Base-by-base conservation (phyloP, 495 filamentous ascomycete species). In the Sphaerosporella brunnea region DNA sequence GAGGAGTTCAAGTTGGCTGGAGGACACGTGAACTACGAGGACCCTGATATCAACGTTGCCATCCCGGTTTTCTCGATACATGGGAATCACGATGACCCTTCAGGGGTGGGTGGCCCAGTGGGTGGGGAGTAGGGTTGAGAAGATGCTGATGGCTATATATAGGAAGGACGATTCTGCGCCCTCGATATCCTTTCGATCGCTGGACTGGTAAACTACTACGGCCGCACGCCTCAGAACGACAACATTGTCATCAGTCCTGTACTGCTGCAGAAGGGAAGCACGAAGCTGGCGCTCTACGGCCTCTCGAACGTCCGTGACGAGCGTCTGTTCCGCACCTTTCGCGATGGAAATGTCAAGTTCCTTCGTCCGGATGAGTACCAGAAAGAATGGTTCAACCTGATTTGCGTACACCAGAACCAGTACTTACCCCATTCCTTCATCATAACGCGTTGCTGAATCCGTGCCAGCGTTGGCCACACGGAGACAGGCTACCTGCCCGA, bases 41-140 rank as follows among this genome's bases (percentile, higher is more conserved):
- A 99, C 55, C 75, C 86, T 19, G 86, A 99, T 60, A 94, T 99
- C 58, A 99, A 99, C 54, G 78, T 99, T 51, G 85, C 86, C 10
- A 94, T 95, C 37, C 90, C 90, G 0, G 84, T 99, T 26, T 99
- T 99, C 60, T 93, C 86, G 1, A 99, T 99, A 41, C 90, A 99
- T 57, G 90, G 90, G 23, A 99, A 99, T 60, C 90, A 99, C 65
- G 90, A 99, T 58, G 90, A 99, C 63, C 90, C 90, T 0, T 84
- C 84, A 36, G 90, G 92, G 4, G 58, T 61, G 36, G 20, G 58
- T 13, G 34, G 8, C 7, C 18, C 25, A 18, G 20, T 16, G 25
- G 24, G n/a, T 35, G 10, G 13, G 36, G n/a, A 23, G 46, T 55
- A 62, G n/a, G 41, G 18, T 25, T n/a, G n/a, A n/a, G n/a, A n/a